Evolutionary conservation across 2,329 filamentous ascomycete species (phyloP).

Genomic region (Fusarium neocosmosporiellum): DNA sequence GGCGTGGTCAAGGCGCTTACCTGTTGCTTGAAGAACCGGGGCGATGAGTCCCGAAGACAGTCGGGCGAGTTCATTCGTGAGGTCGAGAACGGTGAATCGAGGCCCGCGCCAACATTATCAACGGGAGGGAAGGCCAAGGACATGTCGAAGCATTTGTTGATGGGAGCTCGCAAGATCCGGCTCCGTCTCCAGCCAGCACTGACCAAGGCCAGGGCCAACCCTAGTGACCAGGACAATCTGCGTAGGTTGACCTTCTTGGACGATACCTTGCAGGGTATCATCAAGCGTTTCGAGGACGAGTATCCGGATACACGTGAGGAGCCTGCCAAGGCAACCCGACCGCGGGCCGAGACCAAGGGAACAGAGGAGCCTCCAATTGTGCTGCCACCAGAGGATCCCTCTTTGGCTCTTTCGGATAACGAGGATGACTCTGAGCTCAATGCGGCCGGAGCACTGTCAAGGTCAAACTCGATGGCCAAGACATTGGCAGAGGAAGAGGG

Average conservation of each 20-base stretch:
- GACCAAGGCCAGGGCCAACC: conserved; percentile 75
- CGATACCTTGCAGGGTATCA: conserved; percentile 88
- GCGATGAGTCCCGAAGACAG: conserved; percentile 67
- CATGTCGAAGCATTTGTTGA: conserved; percentile 90
- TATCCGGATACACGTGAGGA: conserved; percentile 84
- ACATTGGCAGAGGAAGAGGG: conserved; percentile 68
- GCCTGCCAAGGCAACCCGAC: conserved; percentile 21
- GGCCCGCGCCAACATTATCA: conserved; percentile 54
- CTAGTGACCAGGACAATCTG: conserved; percentile 80
- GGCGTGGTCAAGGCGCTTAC: conserved; percentile 94
- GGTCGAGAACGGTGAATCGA: conserved; percentile 62
- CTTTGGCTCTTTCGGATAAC: conserved; percentile 56
- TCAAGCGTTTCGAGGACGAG: conserved; percentile 94
- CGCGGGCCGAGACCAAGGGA: conserved; percentile 24
- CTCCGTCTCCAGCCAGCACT: conserved; percentile 85
- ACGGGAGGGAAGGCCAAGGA: conserved; percentile 78
- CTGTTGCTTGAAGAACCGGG: conserved; percentile 86
- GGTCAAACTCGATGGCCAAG: conserved; percentile 65
- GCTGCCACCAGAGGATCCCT: conserved; percentile 49
- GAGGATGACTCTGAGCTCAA: conserved; percentile 62
- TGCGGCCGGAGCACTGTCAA: conserved; percentile 56
- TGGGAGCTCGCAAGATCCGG: conserved; percentile 89
- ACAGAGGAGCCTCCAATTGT: conserved; percentile 36
- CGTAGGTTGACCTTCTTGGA: conserved; percentile 90
- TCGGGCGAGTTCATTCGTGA: conserved; percentile 66